phyloP scores from a whole-genome alignment of 495 filamentous ascomycete species.

The Trichocladium antarcticum region DNA sequence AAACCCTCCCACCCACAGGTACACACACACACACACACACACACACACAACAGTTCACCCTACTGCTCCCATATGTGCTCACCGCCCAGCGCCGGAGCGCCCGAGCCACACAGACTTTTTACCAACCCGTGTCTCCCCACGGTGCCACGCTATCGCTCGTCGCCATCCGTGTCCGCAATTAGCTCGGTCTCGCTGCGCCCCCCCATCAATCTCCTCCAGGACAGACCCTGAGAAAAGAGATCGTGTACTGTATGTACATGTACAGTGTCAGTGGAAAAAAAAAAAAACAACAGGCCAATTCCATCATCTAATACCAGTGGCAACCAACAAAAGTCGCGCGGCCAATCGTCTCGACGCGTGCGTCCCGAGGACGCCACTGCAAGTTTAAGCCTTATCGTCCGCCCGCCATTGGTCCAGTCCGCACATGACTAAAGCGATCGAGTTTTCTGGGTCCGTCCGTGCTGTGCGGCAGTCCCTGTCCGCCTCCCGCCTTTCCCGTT shows the following conservation, averaged over 20 bases:
- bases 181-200: not conserved
- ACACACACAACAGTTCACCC: no score
- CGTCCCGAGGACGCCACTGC: not conserved
- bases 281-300: constrained; percentile 11
- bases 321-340: not conserved
- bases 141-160: constrained; percentile 1
- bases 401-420: constrained; percentile 1
- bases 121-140: no score
- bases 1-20: no score
- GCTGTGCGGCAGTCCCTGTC: not conserved
- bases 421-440: not conserved
- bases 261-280: not conserved
- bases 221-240: no score
- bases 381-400: constrained; percentile 3
- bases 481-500: not conserved
- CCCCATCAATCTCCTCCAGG: not conserved
- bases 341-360: not conserved
- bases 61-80: no score
- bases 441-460: constrained; percentile 1
- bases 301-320: constrained; percentile 7
- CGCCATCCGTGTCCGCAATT: not conserved
- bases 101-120: no score
- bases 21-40: no score
- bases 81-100: no score
- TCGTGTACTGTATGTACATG: no score